These are phyloP conservation scores for Purshia tridentata DNA, from an alignment of 306 rosid species.

Conservation along the genomic window DNA sequence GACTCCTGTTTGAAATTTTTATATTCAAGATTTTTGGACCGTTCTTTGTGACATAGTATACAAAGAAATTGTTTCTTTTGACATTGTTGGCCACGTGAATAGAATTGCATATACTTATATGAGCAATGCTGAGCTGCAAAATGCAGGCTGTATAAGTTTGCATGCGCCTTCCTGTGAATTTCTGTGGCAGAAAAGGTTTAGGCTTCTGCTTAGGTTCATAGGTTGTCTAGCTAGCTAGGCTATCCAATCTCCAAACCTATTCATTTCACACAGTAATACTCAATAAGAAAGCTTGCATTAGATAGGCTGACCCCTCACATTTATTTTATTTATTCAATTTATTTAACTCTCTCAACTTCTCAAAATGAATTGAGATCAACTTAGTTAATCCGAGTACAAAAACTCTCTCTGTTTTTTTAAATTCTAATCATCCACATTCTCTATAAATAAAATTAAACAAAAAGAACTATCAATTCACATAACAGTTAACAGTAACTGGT, in stretches of 20 bases:
- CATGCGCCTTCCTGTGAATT: neutral
- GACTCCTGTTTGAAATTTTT: neutral
- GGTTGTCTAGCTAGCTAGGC: too few species aligned
- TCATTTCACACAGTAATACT: too few species aligned
- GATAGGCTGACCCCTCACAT: too few species aligned
- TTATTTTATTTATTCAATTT: too few species aligned
- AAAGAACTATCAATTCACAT: neutral
- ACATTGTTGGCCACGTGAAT: neutral
- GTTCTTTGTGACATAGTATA: neutral
- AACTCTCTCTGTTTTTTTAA: too few species aligned
- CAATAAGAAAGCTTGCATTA: too few species aligned
- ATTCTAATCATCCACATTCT: too few species aligned
- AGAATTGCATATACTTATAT: neutral
- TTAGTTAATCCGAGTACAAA: too few species aligned
- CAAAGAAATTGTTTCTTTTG: constrained; percentile 3
- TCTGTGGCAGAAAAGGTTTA: neutral
- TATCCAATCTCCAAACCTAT: too few species aligned
- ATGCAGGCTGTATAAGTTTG: neutral
- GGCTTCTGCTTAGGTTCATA: neutral
- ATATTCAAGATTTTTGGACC: neutral
- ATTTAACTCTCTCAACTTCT: too few species aligned
- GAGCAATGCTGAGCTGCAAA: neutral
- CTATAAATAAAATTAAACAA: too few species aligned
- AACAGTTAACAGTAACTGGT: neutral
- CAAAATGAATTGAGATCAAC: too few species aligned